Conservation (phyloP, 176 grass and related monocot genomes). For the Musa schizocarpa region DNA sequence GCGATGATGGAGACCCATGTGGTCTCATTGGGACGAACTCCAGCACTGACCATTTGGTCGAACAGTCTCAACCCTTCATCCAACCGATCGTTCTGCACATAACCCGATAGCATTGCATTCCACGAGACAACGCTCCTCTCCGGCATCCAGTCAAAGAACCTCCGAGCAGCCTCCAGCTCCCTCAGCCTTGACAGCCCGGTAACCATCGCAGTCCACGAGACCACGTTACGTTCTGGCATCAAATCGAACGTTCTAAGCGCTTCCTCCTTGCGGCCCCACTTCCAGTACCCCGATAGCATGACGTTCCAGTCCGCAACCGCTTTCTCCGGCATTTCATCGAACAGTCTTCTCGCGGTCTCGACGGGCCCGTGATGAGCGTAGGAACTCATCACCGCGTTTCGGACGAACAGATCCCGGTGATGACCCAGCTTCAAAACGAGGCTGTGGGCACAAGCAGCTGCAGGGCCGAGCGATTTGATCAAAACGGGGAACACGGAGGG, state of each 20-base stretch:
- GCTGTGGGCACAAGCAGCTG: background rate
- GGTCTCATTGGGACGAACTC: conserved; percentile 8
- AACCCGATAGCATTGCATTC: conserved; percentile 22
- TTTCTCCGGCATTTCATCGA: conserved; percentile 18
- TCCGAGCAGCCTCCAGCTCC: conserved; percentile 7
- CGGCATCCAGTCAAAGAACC: conserved; percentile 11
- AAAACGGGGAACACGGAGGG: background rate
- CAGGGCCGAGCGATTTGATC: background rate
- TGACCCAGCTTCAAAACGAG: conserved; percentile 8
- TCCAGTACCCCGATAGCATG: conserved; percentile 16
- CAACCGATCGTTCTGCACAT: background rate
- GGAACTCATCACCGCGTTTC: conserved; percentile 11
- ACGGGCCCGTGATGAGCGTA: conserved; percentile 1
- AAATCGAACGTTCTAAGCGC: conserved; percentile 4
- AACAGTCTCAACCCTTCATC: conserved; percentile 12
- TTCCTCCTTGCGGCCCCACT: conserved; percentile 1
- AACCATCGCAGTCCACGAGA: conserved; percentile 21
- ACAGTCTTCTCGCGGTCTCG: background rate
- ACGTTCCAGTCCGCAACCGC: conserved; percentile 14
- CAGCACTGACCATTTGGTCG: background rate
- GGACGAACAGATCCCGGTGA: background rate
- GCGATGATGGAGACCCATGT: conserved; percentile 14
- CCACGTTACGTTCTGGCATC: background rate
- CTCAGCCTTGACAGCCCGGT: conserved; percentile 8
- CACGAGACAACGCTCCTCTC: conserved; percentile 16